Base-by-base conservation (phyloP, 306 rosid genomes). In the Cajanus cajan region DNA sequence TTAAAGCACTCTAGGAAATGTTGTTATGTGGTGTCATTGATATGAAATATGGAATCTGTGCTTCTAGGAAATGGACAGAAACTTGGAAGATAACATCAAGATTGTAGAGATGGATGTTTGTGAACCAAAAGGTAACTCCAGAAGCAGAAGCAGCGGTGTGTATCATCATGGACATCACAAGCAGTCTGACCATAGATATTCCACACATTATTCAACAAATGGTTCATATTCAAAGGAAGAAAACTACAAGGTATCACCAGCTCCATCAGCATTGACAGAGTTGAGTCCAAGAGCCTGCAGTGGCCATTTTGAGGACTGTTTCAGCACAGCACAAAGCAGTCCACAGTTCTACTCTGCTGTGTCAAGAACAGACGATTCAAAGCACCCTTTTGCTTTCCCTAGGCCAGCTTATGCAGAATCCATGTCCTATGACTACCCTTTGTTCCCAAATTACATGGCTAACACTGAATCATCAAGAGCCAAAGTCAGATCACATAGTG, bases 381-480 rank as follows among this genome's bases (percentile, higher is more conserved):
- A 84, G 39, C 78, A 81, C 19, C 92, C 89, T 1, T 94, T 88
- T 15, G 80, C 89, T 10, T 94, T 94, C 19, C 92, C 94, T 7
- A 59, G 79, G 76, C 89, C 96, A 45, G 84, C 87, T 25, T 83
- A 83, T 71, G 89, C 83, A 22, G 97, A 89, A 57, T 58, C 89
- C 0, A 44, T 88, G 83, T 84, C 90, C 62, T 87, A 87, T 73
- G 97, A 91, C 72, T 82, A 82, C 70, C 96, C 88, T 33, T 34
- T 90, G 50, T 92, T 67, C 71, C 98, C 99, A 52, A 92, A 82
- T 76, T 95, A 95, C 88, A 95, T 95, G 99, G 93, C 99, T 13
- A 95, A 95, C 54, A 95, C 99, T 0, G 89, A 91, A 80, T 95
- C 99, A 11, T 91, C 97, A 16, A 89, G 82, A 71, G 99, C 99